Percentiles rank a stretch among this genome's conserved stretches.
phyloP scores from a whole-genome alignment of 768 basidiomycete genomes.

The Obba rivulosa region DNA sequence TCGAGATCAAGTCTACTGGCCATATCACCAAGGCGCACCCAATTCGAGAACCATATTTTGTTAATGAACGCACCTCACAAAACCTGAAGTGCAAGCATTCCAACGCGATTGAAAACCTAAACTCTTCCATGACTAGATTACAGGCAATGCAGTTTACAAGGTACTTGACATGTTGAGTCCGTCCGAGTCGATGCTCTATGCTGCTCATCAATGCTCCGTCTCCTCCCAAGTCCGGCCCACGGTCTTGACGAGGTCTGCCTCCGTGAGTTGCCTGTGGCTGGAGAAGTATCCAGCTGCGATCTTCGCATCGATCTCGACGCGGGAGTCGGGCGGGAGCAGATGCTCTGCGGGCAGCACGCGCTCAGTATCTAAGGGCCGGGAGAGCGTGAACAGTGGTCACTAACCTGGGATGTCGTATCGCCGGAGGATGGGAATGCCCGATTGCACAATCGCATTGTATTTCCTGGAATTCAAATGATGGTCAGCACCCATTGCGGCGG shows the following conservation, averaged over 20 bases:
- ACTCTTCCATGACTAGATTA: not conserved
- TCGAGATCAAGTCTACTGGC: too few relatives aligned
- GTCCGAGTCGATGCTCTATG: too few relatives aligned
- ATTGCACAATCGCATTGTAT: conserved; percentile 89
- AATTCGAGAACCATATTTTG: too few relatives aligned
- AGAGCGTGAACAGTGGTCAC: conserved; percentile 14
- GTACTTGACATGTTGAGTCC: not conserved
- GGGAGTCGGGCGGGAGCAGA: conserved; percentile 84
- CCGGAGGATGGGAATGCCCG: conserved; percentile 75
- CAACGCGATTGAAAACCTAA: too few relatives aligned
- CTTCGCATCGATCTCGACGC: conserved; percentile 96
- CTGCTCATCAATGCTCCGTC: conserved; percentile 56
- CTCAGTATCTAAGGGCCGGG: not conserved
- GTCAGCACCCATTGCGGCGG: too few relatives aligned
- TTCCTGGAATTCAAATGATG: conserved; percentile 46
- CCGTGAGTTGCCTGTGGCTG: conserved; percentile 67
- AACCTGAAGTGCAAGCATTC: too few relatives aligned
- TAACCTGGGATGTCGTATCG: conserved; percentile 84
- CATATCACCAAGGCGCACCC: too few relatives aligned
- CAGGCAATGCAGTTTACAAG: not conserved
- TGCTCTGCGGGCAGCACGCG: conserved; percentile 44
- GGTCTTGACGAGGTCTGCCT: conserved; percentile 79
- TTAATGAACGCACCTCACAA: too few relatives aligned
- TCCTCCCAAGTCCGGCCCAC: conserved; percentile 91
- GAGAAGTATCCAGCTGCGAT: conserved; percentile 93